Evolutionary conservation across 495 filamentous ascomycete species (phyloP).

Genomic region (Penicillium ucsense): DNA sequence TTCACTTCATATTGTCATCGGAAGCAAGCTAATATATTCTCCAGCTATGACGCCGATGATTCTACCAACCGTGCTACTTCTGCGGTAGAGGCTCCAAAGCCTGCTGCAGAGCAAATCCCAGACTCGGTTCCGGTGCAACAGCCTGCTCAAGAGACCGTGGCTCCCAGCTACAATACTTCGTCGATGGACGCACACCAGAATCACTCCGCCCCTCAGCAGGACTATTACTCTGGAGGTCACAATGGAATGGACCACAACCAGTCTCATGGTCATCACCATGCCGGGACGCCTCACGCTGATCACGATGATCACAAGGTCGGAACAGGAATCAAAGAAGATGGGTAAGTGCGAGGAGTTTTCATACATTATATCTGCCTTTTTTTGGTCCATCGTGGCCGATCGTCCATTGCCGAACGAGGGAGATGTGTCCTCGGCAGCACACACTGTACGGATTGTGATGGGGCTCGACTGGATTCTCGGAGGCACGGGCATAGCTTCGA

Average conservation of each 20-base stretch:
- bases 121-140: conserved; percentile 12
- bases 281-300: conserved; percentile 20
- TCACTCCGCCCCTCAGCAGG: conserved; percentile 26
- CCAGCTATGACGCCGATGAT: conserved; percentile 84
- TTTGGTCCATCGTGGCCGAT: not conserved
- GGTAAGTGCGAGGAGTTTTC: conserved; percentile 60
- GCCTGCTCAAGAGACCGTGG: conserved; percentile 12
- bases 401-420: too few species aligned
- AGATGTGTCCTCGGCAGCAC: too few species aligned
- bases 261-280: conserved; percentile 37
- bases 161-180: conserved; percentile 23
- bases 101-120: conserved; percentile 12
- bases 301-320: conserved; percentile 45
- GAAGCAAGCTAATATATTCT: conserved; percentile 3
- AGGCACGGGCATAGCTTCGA: too few species aligned
- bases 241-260: conserved; percentile 51
- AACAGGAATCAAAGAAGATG: conserved; percentile 91
- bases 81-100: conserved; percentile 22
- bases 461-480: too few species aligned
- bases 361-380: conserved; percentile 16
- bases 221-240: conserved; percentile 44
- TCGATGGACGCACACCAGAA: conserved; percentile 32
- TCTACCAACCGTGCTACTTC: conserved; percentile 34
- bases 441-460: too few species aligned
- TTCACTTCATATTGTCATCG: not conserved